These are phyloP conservation scores for Ambrosiella beaveri DNA, from an alignment of 2,329 filamentous ascomycete species.

Conservation along the genomic window DNA sequence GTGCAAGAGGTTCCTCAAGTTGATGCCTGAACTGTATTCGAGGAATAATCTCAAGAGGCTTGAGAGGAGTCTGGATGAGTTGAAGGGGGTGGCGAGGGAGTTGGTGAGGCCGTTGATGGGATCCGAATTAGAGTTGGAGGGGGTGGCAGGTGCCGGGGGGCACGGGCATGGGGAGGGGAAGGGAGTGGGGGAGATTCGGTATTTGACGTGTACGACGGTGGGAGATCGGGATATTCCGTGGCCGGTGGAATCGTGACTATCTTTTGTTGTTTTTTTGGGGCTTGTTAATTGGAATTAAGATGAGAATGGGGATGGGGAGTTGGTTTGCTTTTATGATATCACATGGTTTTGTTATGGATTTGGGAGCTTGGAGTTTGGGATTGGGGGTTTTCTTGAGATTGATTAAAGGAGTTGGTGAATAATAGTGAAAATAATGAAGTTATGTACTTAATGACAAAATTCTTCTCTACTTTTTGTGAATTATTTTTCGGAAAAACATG, in stretches of 20 bases:
- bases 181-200: slow-evolving; percentile 27
- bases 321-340: slow-evolving; percentile 11
- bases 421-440: neutral
- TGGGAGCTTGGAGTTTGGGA: neutral
- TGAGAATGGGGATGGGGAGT: neutral
- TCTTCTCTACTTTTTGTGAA: neutral
- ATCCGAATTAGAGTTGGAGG: slow-evolving; percentile 66
- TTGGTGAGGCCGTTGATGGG: slow-evolving; percentile 72
- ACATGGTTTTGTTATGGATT: slow-evolving; percentile 1
- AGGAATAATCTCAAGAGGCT: slow-evolving; percentile 75
- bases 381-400: neutral
- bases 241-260: slow-evolving; percentile 21
- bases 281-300: neutral
- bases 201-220: slow-evolving; percentile 34
- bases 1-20: slow-evolving; percentile 75
- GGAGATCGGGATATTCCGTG: slow-evolving; percentile 34
- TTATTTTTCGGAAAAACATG: neutral
- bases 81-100: slow-evolving; percentile 70
- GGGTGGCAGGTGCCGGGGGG: slow-evolving; percentile 28
- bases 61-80: slow-evolving; percentile 72
- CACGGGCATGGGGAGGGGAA: slow-evolving; percentile 16
- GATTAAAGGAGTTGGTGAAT: neutral
- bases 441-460: neutral
- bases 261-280: neutral
- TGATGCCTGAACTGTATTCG: slow-evolving; percentile 65